These are phyloP conservation scores for Talaromyces funiculosus DNA, from an alignment of 2,329 filamentous ascomycete species.

Conservation along the genomic window DNA sequence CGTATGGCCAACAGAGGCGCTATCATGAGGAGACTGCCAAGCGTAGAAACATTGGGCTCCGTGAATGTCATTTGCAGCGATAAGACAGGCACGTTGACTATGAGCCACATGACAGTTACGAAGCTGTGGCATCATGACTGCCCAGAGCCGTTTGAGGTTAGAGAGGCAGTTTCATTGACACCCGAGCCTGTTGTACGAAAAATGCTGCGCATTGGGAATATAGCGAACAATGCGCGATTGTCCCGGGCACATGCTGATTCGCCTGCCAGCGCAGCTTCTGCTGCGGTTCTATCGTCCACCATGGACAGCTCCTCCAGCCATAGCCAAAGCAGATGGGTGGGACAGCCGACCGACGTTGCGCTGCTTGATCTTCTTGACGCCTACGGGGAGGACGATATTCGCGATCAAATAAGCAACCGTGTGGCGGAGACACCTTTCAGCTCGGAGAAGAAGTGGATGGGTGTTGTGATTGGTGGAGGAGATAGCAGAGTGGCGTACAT, in stretches of 20 bases:
- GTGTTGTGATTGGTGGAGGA: constrained; percentile 68
- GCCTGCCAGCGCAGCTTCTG: constrained; percentile 63
- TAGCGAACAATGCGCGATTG: constrained; percentile 88
- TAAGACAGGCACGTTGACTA: constrained; percentile 93
- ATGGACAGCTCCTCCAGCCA: constrained; percentile 56
- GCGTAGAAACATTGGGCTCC: constrained; percentile 95
- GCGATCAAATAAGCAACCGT: constrained; percentile 76
- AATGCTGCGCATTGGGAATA: constrained; percentile 86
- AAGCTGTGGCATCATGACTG: constrained; percentile 93
- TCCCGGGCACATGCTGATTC: constrained; percentile 66
- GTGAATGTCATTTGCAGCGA: constrained; percentile 99
- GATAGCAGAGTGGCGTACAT: constrained; percentile 84
- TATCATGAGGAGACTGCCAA: constrained; percentile 91
- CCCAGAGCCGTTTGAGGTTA: constrained; percentile 51
- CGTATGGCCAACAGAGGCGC: constrained; percentile 94
- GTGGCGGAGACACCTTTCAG: constrained; percentile 89
- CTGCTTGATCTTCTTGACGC: constrained; percentile 87
- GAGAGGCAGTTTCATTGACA: constrained; percentile 47
- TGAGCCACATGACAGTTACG: constrained; percentile 96
- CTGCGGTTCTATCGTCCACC: constrained; percentile 81
- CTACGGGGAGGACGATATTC: constrained; percentile 85
- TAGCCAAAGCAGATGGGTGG: constrained; percentile 83
- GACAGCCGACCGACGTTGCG: constrained; percentile 96
- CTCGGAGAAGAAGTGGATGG: constrained; percentile 99
- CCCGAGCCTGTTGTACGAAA: constrained; percentile 70